Base-by-base conservation (phyloP, 257 asterid genomes). In the Solanum clarkiae region DNA sequence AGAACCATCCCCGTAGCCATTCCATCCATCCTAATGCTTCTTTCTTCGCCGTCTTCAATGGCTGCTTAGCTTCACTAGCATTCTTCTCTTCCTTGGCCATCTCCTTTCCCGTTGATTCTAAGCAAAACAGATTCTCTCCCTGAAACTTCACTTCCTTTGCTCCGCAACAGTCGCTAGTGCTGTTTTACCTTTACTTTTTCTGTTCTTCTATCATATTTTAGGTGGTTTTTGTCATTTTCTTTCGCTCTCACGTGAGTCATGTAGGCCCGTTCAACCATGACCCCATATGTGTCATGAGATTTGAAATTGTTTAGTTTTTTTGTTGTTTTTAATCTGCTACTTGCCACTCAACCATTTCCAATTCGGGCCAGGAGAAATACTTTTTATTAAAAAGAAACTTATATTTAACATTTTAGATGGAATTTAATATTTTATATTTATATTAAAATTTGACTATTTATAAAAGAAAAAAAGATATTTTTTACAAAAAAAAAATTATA, bases 21-120 rank as follows among this genome's bases (percentile, higher is more conserved):
- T 91, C 97, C 85, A 93, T 92, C 98, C 99, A 97, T 56, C 95
- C 95, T 86, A 97, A 90, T 63, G 90, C 94, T 55, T 95, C 91
- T 90, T 93, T 95, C 88, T 88, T 91, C 57, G 42, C 81, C 88
- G 36, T 89, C 89, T 14, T 83, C 60, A 54, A 29, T 42, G 65
- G 86, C 45, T 22, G 55, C 66, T 83, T 74, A 10, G 77, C 81
- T 57, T 86, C 87, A 84, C 70, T 88, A 56, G 87, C 87, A 29
- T 80, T 86, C 87, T 55, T 84, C 70, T 36, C 26, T 80, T 86
- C 86, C 60, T 88, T 90, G 51, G 91, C 86, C n/a, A 92, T 87
- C 17, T 88, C 59, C 85, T 83, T 55, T 81, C 81, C 32, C 80
- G 32, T 72, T 45, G 92, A 87, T 22, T 88, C 90, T 92, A 77